Percentiles rank a stretch among this genome's conserved stretches.
These are phyloP conservation scores for Isochrysis galbana DNA, from an alignment of 78 protist species.

Conservation along the genomic window DNA sequence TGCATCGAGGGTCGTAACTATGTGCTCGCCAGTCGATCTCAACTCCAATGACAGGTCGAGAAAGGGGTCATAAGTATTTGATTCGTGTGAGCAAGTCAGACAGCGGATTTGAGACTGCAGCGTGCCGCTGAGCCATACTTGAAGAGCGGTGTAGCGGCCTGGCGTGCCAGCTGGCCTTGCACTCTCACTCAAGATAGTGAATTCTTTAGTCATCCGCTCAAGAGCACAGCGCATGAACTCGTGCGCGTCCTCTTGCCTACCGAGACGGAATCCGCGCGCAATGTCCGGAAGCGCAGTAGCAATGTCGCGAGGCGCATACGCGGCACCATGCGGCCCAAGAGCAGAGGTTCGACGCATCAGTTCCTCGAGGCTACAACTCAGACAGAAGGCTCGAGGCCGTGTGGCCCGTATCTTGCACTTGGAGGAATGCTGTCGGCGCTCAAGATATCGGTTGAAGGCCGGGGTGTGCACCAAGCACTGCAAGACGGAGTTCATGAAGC, in stretches of 20 bases:
- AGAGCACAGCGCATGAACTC: constrained; percentile 33
- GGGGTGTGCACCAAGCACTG: constrained; percentile 87
- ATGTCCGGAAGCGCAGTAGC: constrained; percentile 4
- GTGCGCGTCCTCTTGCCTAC: constrained; percentile 73
- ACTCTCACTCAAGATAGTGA: not conserved
- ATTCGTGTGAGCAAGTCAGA: not conserved
- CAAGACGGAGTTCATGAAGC: constrained; percentile 87
- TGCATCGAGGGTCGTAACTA: not conserved
- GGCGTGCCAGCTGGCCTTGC: not conserved
- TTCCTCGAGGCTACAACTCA: constrained; percentile 56
- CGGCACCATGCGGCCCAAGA: not conserved
- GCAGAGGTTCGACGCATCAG: not conserved
- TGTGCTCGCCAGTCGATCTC: not conserved
- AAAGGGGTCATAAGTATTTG: not conserved
- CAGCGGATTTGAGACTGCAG: not conserved
- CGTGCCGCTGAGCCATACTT: not conserved
- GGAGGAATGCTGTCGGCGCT: not conserved
- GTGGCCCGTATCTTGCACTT: not conserved
- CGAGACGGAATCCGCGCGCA: constrained; percentile 30
- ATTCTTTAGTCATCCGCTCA: not conserved
- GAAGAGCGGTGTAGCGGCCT: not conserved
- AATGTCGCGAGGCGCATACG: constrained; percentile 38
- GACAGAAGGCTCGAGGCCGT: constrained; percentile 43
- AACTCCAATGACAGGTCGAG: not conserved
- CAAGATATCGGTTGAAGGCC: constrained; percentile 52